These are phyloP conservation scores for Teratosphaeria destructans DNA, from an alignment of 2,329 filamentous ascomycete species.

Conservation along the genomic window DNA sequence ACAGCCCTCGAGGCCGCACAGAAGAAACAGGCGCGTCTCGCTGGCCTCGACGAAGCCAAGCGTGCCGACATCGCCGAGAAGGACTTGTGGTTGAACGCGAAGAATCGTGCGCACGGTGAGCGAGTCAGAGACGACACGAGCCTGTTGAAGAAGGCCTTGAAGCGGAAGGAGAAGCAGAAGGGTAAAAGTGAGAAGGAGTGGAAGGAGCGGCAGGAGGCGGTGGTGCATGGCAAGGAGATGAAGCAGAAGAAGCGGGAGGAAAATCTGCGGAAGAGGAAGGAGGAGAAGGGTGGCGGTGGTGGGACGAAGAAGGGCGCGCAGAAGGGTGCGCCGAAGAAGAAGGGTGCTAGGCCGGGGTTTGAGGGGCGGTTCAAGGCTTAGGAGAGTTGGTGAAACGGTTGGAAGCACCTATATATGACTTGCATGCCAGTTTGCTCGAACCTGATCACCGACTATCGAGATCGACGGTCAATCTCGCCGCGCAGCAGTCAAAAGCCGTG, in stretches of 20 bases:
- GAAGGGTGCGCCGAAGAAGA: constrained; percentile 47
- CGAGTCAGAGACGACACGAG: constrained; percentile 78
- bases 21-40: constrained; percentile 72
- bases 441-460: background rate
- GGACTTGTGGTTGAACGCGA: constrained; percentile 85
- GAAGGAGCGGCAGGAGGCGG: constrained; percentile 36
- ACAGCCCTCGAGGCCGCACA: constrained; percentile 78
- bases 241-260: constrained; percentile 41
- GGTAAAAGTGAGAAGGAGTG: constrained; percentile 19
- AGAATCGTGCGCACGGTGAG: constrained; percentile 80
- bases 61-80: constrained; percentile 83
- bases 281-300: constrained; percentile 67
- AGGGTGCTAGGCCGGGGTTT: constrained; percentile 46
- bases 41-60: constrained; percentile 66
- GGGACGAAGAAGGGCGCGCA: constrained; percentile 51
- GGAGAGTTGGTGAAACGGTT: background rate
- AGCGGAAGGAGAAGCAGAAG: constrained; percentile 69
- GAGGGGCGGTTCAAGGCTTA: constrained; percentile 55
- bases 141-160: constrained; percentile 85
- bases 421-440: background rate
- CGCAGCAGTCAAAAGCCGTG: background rate
- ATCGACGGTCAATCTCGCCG: background rate
- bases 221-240: constrained; percentile 37
- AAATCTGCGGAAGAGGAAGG: constrained; percentile 59
- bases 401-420: background rate